Evolutionary conservation across 768 basidiomycete genomes (phyloP).

Genomic region (Trametes maxima): DNA sequence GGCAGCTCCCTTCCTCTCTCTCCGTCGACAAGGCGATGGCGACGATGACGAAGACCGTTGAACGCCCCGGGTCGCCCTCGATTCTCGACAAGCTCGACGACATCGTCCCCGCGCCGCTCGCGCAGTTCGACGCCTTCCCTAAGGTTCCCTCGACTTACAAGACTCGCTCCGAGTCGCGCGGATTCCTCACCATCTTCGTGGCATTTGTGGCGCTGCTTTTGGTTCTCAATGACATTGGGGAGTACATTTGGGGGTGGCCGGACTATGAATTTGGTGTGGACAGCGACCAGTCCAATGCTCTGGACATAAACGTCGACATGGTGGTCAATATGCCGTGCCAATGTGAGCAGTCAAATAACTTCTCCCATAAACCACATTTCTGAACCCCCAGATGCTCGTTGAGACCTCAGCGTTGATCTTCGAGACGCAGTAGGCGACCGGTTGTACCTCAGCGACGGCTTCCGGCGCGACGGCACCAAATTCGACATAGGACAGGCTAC

Average conservation of each 20-base stretch:
- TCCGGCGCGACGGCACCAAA: constrained; percentile 81
- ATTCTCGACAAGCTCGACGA: constrained; percentile 67
- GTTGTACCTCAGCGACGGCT: constrained; percentile 75
- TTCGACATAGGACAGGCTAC: constrained; percentile 87
- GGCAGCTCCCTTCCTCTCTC: constrained; percentile 10
- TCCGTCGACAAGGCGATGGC: constrained; percentile 18
- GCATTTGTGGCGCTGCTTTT: constrained; percentile 67
- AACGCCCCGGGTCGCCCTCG: constrained; percentile 25
- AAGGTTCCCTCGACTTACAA: constrained; percentile 85
- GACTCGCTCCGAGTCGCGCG: constrained; percentile 74
- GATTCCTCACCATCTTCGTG: constrained; percentile 79
- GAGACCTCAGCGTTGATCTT: constrained; percentile 86
- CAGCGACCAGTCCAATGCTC: constrained; percentile 51
- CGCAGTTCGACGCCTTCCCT: constrained; percentile 84
- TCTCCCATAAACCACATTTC: not conserved
- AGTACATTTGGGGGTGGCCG: constrained; percentile 94
- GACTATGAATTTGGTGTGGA: constrained; percentile 91
- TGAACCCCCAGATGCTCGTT: not conserved
- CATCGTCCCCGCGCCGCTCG: constrained; percentile 63
- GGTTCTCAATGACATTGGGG: constrained; percentile 85
- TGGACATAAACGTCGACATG: constrained; percentile 92
- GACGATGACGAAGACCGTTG: constrained; percentile 18
- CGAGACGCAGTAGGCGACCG: constrained; percentile 94
- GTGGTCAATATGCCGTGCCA: constrained; percentile 91
- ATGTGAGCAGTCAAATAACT: constrained; percentile 56